Evolutionary conservation across 805 yeast species (phyloP).

Genomic region (Sugiyamaella boreocaroliniensis): DNA sequence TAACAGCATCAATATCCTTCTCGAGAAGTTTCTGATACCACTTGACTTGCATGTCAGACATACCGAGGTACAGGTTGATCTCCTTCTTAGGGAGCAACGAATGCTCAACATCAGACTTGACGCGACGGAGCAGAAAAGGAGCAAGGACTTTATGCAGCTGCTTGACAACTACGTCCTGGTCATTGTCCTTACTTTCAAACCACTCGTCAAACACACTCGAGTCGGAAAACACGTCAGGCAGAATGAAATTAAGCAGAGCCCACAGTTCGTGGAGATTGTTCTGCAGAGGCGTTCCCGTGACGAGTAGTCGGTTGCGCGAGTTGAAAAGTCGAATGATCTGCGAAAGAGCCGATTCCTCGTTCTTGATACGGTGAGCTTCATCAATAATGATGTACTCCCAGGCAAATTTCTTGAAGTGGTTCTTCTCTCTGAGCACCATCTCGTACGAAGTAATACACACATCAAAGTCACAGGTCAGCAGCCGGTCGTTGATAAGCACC

Average conservation of each 20-base stretch:
- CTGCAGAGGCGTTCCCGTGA: slow-evolving; percentile 95
- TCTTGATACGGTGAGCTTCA: slow-evolving; percentile 95
- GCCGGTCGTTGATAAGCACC: slow-evolving; percentile 47
- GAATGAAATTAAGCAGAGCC: slow-evolving; percentile 83
- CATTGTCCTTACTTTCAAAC: slow-evolving; percentile 57
- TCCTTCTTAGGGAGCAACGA: slow-evolving; percentile 87
- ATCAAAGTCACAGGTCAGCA: slow-evolving; percentile 75
- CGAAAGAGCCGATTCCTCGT: slow-evolving; percentile 85
- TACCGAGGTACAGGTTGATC: slow-evolving; percentile 80
- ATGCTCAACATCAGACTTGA: slow-evolving; percentile 88
- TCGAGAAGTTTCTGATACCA: slow-evolving; percentile 89
- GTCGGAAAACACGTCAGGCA: slow-evolving; percentile 94
- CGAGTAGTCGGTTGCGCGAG: slow-evolving; percentile 74
- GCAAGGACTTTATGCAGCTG: slow-evolving; percentile 82
- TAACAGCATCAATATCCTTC: slow-evolving; percentile 92
- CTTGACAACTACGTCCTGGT: slow-evolving; percentile 76
- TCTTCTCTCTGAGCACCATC: slow-evolving; percentile 84
- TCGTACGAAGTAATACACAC: slow-evolving; percentile 88
- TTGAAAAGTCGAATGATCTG: slow-evolving; percentile 87
- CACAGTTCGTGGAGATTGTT: slow-evolving; percentile 92
- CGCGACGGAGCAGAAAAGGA: slow-evolving; percentile 83
- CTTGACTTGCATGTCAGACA: slow-evolving; percentile 89
- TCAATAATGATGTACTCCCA: slow-evolving; percentile 95
- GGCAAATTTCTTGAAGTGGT: slow-evolving; percentile 67
- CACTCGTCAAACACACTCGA: slow-evolving; percentile 85